A percentile compares a stretch with the other conserved stretches of the same genome.
Conservation (phyloP, 768 basidiomycete species). For the Kwoniella pini region DNA sequence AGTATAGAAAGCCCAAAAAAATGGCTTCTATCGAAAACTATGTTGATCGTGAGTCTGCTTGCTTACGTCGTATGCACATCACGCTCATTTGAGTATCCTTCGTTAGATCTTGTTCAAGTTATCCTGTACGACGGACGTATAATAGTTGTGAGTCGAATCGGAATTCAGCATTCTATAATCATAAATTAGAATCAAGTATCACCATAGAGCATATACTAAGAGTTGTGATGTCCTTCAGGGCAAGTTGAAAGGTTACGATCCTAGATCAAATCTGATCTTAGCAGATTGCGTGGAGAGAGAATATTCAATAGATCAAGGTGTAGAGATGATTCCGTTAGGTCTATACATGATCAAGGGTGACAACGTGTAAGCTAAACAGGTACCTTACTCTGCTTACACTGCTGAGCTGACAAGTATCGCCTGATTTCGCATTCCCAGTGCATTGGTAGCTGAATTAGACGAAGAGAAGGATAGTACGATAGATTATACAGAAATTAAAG, state of each 20-base stretch:
- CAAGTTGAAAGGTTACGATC: constrained; percentile 86
- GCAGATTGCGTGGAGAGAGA: constrained; percentile 91
- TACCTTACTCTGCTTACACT: neutral
- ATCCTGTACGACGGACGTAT: constrained; percentile 94
- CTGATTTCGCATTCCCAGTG: constrained; percentile 37
- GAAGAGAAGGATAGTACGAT: constrained; percentile 76
- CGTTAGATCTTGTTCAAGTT: constrained; percentile 79
- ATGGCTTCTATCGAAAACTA: constrained; percentile 46
- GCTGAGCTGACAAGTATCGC: neutral
- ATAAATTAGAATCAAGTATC: too few relatives aligned
- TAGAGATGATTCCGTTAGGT: constrained; percentile 91
- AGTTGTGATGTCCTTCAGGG: constrained; percentile 61
- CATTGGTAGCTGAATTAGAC: constrained; percentile 57
- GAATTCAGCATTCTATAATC: too few relatives aligned
- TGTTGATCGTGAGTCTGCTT: constrained; percentile 37
- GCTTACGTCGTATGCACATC: neutral
- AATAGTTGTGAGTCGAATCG: constrained; percentile 70
- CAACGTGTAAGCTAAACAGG: constrained; percentile 73
- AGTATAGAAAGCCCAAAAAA: neutral
- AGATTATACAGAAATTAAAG: constrained; percentile 77
- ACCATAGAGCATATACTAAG: too few relatives aligned
- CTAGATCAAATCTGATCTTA: constrained; percentile 93
- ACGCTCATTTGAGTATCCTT: neutral
- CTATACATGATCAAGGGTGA: constrained; percentile 98
- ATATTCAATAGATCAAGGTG: constrained; percentile 84